Evolutionary conservation across 2,329 filamentous ascomycete genomes (phyloP).

Genomic region (Aspergillus ruber): DNA sequence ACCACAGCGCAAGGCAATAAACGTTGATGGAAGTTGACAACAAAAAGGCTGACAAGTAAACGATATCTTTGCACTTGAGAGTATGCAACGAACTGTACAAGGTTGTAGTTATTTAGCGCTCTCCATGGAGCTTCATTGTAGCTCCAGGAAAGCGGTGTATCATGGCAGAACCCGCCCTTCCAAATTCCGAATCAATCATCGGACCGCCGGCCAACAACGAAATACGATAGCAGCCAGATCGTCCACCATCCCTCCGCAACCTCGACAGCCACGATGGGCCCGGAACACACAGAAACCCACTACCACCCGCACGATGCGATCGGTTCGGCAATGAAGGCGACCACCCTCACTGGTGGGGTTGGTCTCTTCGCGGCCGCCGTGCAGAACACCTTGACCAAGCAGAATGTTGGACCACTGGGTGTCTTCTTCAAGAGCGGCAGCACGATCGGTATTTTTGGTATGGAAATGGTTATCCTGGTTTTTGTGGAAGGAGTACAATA

Average conservation of each 20-base stretch:
- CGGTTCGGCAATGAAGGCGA: constrained; percentile 58
- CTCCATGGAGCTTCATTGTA: constrained; percentile 13
- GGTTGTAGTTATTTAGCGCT: neutral
- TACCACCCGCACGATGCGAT: constrained; percentile 74
- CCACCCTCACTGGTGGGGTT: constrained; percentile 57
- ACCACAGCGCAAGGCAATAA: neutral
- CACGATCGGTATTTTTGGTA: constrained; percentile 64
- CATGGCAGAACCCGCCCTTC: constrained; percentile 20
- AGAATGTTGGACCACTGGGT: constrained; percentile 73
- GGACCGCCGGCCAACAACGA: neutral
- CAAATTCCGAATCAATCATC: constrained; percentile 20
- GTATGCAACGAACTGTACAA: neutral
- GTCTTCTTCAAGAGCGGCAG: constrained; percentile 73
- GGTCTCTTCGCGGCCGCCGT: constrained; percentile 70
- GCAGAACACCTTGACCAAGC: constrained; percentile 78
- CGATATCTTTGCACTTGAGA: neutral
- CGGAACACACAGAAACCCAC: constrained; percentile 39
- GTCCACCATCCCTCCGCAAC: constrained; percentile 9
- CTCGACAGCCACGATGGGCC: constrained; percentile 42
- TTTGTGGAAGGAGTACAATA: neutral
- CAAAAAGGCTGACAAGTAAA: neutral
- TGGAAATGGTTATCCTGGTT: constrained; percentile 12
- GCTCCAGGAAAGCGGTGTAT: constrained; percentile 15
- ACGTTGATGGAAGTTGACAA: neutral
- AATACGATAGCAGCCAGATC: constrained; percentile 17